Evolutionary conservation across 2,329 filamentous ascomycete species (phyloP), one percentile per base, ranked within the genome.

Genomic region (Trichoderma sp.): DNA sequence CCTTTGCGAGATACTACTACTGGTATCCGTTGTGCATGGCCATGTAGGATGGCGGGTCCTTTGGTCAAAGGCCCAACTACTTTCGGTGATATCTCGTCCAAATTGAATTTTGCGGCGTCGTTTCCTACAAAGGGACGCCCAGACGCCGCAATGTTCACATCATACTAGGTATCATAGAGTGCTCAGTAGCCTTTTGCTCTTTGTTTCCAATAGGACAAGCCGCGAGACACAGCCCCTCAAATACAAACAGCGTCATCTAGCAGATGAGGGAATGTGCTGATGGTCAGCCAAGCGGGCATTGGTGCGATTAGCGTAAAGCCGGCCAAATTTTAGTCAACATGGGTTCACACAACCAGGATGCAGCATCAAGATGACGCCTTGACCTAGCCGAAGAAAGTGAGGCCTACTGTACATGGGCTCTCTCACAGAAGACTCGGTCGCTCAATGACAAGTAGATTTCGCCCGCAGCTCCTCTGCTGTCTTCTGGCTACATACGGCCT

Each of bases 41-140:
- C 52, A 63, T 21, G 47, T 57, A 69, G 53, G 52, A 64, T 47
- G 53, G 58, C 60, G 67, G 67, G 37, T 35, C 57, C 60, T 60
- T 55, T 57, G 40, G 67, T 64, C 67, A 27, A 60, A 40, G 37
- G 0, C 53, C 60, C 67, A 35, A 24, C 68, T 33, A n/a, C 47
- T 64, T 66, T 66, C 68, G 68, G 56, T 49, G 43, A 63, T 56
- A 33, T 69, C 55, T 69, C 61, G 40, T 63, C 33, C 68, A 63
- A 64, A 37, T 52, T 29, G 13, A n/a, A 29, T 24, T 59, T 56
- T 33, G 43, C 55, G 63, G 29, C 55, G 27, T 29, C 21, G 29
- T 59, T 31, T 29, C 40, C 31, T 16, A 40, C 43, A 58, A 37
- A 21, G 53, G 37, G 6, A 24, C 7, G 35, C 0, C 29, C 21